Evolutionary conservation across 2,329 filamentous ascomycete genomes (phyloP).

Genomic region (Orbilia javanica): DNA sequence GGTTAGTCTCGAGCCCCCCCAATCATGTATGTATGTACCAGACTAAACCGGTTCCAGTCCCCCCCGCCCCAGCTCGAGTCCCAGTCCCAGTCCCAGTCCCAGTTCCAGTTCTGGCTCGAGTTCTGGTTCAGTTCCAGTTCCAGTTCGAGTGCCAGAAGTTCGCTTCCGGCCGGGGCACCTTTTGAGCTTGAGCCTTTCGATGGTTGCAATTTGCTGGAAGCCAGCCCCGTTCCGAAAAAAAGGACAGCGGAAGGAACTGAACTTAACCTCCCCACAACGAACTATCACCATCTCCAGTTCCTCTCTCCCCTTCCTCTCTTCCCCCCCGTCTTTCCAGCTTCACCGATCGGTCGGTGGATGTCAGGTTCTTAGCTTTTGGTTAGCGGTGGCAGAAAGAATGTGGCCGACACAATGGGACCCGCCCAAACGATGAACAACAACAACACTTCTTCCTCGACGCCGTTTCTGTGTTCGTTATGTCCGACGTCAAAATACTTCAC

Average conservation of each 20-base stretch:
- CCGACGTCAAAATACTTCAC: slow-evolving; percentile 50
- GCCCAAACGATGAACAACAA: slow-evolving; percentile 27
- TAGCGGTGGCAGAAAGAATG: slow-evolving; percentile 11
- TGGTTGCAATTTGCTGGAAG: not conserved
- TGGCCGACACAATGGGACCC: slow-evolving; percentile 13
- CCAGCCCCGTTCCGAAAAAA: not conserved
- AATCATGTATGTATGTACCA: no score
- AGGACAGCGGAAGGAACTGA: not conserved
- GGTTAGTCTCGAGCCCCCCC: no score
- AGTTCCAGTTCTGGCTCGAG: not conserved
- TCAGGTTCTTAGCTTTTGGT: not conserved
- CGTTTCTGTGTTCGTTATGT: slow-evolving; percentile 43
- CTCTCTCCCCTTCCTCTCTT: no score
- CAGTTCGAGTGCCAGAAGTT: slow-evolving; percentile 5
- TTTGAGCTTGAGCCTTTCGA: not conserved
- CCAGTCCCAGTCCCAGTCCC: not conserved
- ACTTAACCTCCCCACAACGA: no score
- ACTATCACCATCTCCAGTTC: not conserved
- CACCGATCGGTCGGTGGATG: not conserved
- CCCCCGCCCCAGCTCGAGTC: not conserved
- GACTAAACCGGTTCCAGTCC: no score
- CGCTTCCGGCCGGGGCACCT: slow-evolving; percentile 2
- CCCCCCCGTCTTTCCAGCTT: not conserved
- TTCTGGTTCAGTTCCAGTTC: not conserved
- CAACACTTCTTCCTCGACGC: slow-evolving; percentile 24